Evolutionary conservation across 805 yeast genomes (phyloP).

Genomic region (Pichia paraexigua): DNA sequence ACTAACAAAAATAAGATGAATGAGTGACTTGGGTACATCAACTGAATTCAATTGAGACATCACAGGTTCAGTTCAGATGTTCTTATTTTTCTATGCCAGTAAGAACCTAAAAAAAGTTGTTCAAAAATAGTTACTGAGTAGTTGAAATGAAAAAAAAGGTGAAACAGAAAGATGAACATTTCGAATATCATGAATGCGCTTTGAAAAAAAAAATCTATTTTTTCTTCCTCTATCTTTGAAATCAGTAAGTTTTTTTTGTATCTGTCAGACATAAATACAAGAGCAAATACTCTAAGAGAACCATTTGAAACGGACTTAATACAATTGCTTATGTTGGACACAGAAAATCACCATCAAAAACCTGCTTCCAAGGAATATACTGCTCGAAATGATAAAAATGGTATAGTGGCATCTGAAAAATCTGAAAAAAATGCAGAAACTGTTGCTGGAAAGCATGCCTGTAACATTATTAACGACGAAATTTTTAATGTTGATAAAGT

Average conservation of each 20-base stretch:
- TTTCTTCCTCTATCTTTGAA: neutral
- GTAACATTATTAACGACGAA: neutral
- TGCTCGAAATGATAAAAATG: neutral
- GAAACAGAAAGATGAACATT: neutral
- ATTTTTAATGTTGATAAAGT: slow-evolving; percentile 16
- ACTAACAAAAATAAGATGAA: neutral
- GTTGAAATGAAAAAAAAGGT: neutral
- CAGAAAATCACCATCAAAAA: neutral
- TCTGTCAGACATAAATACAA: neutral
- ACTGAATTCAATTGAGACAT: neutral
- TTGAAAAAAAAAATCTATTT: neutral
- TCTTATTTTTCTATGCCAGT: neutral
- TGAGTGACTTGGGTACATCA: neutral
- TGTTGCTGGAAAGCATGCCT: neutral
- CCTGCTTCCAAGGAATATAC: neutral
- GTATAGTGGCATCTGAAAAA: neutral
- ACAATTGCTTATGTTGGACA: neutral
- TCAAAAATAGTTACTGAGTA: neutral
- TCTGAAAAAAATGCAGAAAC: neutral
- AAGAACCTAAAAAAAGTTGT: neutral
- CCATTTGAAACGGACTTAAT: neutral
- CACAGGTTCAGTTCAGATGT: neutral
- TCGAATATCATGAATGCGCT: neutral
- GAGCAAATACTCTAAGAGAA: neutral
- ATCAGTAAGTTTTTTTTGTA: neutral